Percentiles rank a stretch among this genome's conserved stretches.
These are phyloP conservation scores for Apiospora sp. DNA, from an alignment of 2,329 filamentous ascomycete species.

Conservation along the genomic window DNA sequence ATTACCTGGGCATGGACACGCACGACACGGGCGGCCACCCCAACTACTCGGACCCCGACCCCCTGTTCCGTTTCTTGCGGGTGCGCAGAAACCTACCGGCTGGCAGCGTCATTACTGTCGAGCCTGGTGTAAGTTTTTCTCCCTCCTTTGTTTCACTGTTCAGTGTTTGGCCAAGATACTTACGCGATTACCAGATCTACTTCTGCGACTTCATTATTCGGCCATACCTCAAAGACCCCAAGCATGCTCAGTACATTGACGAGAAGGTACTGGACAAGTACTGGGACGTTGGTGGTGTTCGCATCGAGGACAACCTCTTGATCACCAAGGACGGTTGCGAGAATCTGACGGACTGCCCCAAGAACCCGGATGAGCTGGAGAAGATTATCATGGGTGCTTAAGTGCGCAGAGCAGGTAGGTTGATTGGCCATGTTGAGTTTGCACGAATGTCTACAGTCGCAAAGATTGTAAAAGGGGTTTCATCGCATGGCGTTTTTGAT, in stretches of 20 bases:
- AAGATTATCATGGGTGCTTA: constrained; percentile 52
- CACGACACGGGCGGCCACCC: constrained; percentile 85
- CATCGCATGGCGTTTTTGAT: constrained; percentile 12
- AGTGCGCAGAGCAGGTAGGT: not conserved
- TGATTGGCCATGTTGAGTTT: constrained; percentile 2
- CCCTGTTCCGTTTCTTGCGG: constrained; percentile 86
- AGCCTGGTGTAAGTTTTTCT: constrained; percentile 76
- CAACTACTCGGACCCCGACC: constrained; percentile 80
- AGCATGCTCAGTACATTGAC: constrained; percentile 81
- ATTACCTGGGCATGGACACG: constrained; percentile 92
- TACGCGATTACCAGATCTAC: constrained; percentile 67
- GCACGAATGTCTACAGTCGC: not conserved
- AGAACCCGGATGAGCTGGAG: constrained; percentile 71
- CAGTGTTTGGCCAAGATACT: not conserved
- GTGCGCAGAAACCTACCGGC: constrained; percentile 78
- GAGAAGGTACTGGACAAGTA: constrained; percentile 76
- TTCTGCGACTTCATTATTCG: constrained; percentile 91
- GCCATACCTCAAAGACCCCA: constrained; percentile 77
- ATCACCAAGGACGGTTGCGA: constrained; percentile 74
- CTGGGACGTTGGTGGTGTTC: constrained; percentile 81
- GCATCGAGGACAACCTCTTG: constrained; percentile 76
- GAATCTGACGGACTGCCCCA: constrained; percentile 76
- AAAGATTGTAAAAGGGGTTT: not conserved
- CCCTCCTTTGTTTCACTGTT: not conserved
- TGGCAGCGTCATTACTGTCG: constrained; percentile 89